Evolutionary conservation across 164 flowering plant species (phyloP).

Genomic region (Kingdonia uniflora): DNA sequence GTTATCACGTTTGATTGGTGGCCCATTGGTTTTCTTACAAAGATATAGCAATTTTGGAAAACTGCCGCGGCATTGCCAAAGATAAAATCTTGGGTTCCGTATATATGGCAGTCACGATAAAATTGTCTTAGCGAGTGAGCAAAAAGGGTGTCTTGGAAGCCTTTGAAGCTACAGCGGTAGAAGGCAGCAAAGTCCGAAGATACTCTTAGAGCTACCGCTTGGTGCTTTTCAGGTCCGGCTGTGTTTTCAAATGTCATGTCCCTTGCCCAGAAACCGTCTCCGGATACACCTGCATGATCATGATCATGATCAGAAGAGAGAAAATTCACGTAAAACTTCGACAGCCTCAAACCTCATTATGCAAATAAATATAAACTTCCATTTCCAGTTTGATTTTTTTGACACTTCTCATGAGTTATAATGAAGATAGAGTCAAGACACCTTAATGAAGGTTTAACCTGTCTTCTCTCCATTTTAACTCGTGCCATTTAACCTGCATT

Average conservation of each 20-base stretch:
- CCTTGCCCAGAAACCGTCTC: constrained; percentile 65
- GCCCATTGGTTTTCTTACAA: constrained; percentile 33
- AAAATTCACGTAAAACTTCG: background rate
- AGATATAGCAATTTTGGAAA: constrained; percentile 51
- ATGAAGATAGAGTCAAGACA: too few species aligned
- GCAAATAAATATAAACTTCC: too few species aligned
- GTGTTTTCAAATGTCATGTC: constrained; percentile 73
- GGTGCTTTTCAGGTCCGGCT: constrained; percentile 45
- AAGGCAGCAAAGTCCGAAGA: constrained; percentile 38
- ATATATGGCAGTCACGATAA: constrained; percentile 47
- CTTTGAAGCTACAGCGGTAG: constrained; percentile 49
- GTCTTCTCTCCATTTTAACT: too few species aligned
- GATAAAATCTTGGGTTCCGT: constrained; percentile 61
- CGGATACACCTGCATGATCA: constrained; percentile 36
- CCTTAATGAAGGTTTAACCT: too few species aligned
- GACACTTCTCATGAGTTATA: too few species aligned
- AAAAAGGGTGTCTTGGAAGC: constrained; percentile 57
- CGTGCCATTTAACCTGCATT: too few species aligned
- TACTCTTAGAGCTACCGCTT: constrained; percentile 53
- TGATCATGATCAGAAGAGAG: too few species aligned
- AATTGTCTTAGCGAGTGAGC: constrained; percentile 46
- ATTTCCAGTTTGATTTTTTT: too few species aligned
- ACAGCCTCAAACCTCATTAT: too few species aligned
- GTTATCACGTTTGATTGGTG: constrained; percentile 46
- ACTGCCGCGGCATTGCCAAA: constrained; percentile 53